Evolutionary conservation across 441 rosid genomes (phyloP), one percentile per base, ranked within the genome.

Genomic region (Erodium moschatum): DNA sequence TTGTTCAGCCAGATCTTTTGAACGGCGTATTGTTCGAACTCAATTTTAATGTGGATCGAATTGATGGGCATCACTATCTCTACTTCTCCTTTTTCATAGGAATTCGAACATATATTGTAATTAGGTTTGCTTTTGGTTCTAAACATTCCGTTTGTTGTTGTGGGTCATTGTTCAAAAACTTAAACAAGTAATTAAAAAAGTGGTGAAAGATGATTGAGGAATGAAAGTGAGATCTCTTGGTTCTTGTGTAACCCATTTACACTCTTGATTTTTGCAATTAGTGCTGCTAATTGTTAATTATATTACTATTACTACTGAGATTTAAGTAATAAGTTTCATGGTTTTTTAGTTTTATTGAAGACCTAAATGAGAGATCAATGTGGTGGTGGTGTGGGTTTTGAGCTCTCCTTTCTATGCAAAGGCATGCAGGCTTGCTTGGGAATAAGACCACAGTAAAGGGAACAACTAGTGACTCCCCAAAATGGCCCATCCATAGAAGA

Each of bases 201-300:
- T 74, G 81, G 77, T 78, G 80, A 77, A 78, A 79, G 85, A 88
- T 88, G 92, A 85, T 85, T 88, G 87, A 81, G 81, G 87, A 82
- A 85, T 88, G 83, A 84, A 85, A 83, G 89, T 85, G 73, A 85
- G 81, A 85, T 88, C 85, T 85, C 88, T 84, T 72, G 86, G 79
- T 79, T 77, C 71, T 62, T 72, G 88, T 78, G 80, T 54, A 68
- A 42, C 65, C 56, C 72, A 78, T 76, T 76, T 64, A 70, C 75
- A 70, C 70, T 66, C 76, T 64, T 20, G 61, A 65, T 16, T 67
- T 68, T 64, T 75, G 72, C 66, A 70, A 73, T 75, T 48, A 15
- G 19, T 70, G 54, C 56, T 21, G 24, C 70, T 81, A 74, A 80
- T 61, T 72, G 31, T 29, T 29, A 29, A 29, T 29, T 29, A 29